phyloP scores from a whole-genome alignment of 2,329 filamentous ascomycete genomes.

The Lizonia empirigonia region DNA sequence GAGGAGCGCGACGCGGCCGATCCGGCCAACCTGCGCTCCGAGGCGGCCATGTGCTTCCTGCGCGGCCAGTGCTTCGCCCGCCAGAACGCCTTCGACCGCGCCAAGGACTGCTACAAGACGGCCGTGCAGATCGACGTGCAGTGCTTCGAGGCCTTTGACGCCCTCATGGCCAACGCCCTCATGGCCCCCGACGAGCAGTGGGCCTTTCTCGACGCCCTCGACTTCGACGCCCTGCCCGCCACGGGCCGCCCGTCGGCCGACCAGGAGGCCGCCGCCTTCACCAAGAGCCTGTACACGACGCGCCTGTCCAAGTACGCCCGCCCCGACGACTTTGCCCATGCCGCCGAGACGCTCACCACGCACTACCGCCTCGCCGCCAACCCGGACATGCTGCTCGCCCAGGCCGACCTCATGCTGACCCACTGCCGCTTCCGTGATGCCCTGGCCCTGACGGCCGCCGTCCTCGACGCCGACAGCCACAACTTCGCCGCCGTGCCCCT shows the following conservation, averaged over 20 bases:
- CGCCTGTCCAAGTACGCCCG: slow-evolving; percentile 94
- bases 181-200: slow-evolving; percentile 90
- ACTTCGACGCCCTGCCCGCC: slow-evolving; percentile 83
- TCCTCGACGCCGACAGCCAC: slow-evolving; percentile 83
- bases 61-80: slow-evolving; percentile 94
- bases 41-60: slow-evolving; percentile 97
- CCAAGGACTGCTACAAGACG: slow-evolving; percentile 98
- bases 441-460: slow-evolving; percentile 78
- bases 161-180: slow-evolving; percentile 94
- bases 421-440: slow-evolving; percentile 93
- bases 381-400: slow-evolving; percentile 85
- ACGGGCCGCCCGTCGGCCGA: slow-evolving; percentile 68
- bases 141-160: slow-evolving; percentile 97
- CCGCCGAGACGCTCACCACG: slow-evolving; percentile 87
- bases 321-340: slow-evolving; percentile 78
- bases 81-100: slow-evolving; percentile 94
- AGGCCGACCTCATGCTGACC: slow-evolving; percentile 90
- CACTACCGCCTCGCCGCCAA: slow-evolving; percentile 89
- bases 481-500: slow-evolving; percentile 89
- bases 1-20: slow-evolving; percentile 70
- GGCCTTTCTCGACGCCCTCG: slow-evolving; percentile 82
- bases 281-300: slow-evolving; percentile 94
- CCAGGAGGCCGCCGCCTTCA: slow-evolving; percentile 91
- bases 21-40: slow-evolving; percentile 83
- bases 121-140: slow-evolving; percentile 96